phyloP scores from a whole-genome alignment of 371 early-diverging fungal genomes.

The Choanephora cucurbitarum region DNA sequence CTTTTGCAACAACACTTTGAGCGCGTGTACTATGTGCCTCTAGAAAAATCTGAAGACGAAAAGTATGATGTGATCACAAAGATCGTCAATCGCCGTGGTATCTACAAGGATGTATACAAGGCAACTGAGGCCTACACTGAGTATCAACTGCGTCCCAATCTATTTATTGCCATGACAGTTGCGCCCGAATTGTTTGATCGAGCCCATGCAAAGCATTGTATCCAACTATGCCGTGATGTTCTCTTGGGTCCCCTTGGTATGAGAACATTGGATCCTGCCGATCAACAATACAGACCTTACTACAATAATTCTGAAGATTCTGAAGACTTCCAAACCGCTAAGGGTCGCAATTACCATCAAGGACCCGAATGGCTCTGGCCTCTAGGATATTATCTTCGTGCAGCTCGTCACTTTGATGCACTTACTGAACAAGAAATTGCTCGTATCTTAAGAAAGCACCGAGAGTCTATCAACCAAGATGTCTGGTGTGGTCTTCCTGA shows the following conservation, averaged over 20 bases:
- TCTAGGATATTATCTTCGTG: constrained; percentile 85
- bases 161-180: constrained; percentile 89
- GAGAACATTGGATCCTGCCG: constrained; percentile 90
- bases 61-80: constrained; percentile 64
- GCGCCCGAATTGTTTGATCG: constrained; percentile 92
- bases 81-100: constrained; percentile 88
- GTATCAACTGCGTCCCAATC: constrained; percentile 93
- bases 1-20: constrained; percentile 85
- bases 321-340: constrained; percentile 78
- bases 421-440: constrained; percentile 53
- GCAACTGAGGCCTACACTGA: constrained; percentile 76
- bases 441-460: constrained; percentile 72
- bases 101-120: constrained; percentile 91
- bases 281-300: constrained; percentile 86
- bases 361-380: constrained; percentile 98
- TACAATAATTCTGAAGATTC: constrained; percentile 93
- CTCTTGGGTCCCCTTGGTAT: constrained; percentile 91
- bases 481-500: constrained; percentile 93
- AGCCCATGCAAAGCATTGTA: constrained; percentile 71
- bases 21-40: constrained; percentile 84
- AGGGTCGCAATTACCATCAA: constrained; percentile 97
- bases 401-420: constrained; percentile 73
- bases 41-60: constrained; percentile 50
- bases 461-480: constrained; percentile 64
- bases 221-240: constrained; percentile 64